phyloP scores from a whole-genome alignment of 2,329 filamentous ascomycete species.

The Microcyclosporella mali region DNA sequence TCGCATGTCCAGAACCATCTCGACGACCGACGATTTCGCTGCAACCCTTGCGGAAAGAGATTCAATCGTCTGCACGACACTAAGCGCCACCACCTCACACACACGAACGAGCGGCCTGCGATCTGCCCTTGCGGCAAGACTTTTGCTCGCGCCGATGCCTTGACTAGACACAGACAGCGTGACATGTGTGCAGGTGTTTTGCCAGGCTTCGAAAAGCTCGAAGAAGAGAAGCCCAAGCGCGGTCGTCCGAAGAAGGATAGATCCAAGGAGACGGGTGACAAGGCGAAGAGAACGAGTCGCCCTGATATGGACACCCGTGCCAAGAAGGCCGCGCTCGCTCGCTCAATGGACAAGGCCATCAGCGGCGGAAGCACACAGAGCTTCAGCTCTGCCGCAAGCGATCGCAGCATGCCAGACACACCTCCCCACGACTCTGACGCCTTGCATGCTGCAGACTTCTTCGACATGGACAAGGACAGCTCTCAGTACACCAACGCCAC shows the following conservation, averaged over 20 bases:
- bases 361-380: conserved; percentile 15
- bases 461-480: conserved; percentile 22
- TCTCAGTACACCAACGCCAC: conserved; percentile 20
- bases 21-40: conserved; percentile 90
- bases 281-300: conserved; percentile 16
- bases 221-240: conserved; percentile 62
- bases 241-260: conserved; percentile 59
- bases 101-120: conserved; percentile 92
- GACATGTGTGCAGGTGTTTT: conserved; percentile 97
- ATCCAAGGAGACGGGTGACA: conserved; percentile 14
- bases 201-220: conserved; percentile 54
- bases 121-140: conserved; percentile 90
- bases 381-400: conserved; percentile 25
- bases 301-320: conserved; percentile 54
- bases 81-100: conserved; percentile 95
- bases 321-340: conserved; percentile 51
- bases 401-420: conserved; percentile 29
- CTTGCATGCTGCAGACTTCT: conserved; percentile 26
- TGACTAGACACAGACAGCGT: conserved; percentile 88
- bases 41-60: conserved; percentile 86
- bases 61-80: conserved; percentile 96
- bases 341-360: conserved; percentile 34
- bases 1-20: conserved; percentile 97
- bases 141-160: conserved; percentile 89
- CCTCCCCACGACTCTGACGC: conserved; percentile 27